Base-by-base conservation (phyloP, 2,329 filamentous ascomycete species). In the Fusarium setosum region DNA sequence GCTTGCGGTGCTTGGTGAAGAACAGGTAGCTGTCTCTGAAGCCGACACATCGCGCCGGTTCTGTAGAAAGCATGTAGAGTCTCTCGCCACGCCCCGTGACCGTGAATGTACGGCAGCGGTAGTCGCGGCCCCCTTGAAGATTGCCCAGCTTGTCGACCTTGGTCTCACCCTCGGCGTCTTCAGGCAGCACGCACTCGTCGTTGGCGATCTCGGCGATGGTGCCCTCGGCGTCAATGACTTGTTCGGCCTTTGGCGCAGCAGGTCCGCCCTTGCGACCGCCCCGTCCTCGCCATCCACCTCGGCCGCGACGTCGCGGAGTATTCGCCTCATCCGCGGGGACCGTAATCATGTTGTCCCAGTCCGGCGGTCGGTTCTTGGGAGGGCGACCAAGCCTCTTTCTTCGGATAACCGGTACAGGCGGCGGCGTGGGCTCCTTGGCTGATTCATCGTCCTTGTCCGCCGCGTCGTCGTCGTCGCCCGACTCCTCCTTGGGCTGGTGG, bases 21-120 rank as follows among this genome's bases (percentile, higher is more conserved):
- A 99, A 97, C 23, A 99, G 88, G 75, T 99, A 99, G 67, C 94
- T 97, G 83, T 99, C 96, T 69, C 96, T 88, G 84, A 99, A 99
- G 15, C 96, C 96, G 55, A 97, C 94, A 73, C 96, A 98, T 67
- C 96, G 92, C 21, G 96, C 96, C 6, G 96, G 96, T 75, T 99
- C 96, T 5, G 96, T 99, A 4, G 96, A 98, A 79, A 99, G 82
- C 96, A 99, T 99, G 87, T 99, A 99, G 11, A 97, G 88, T 56
- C 94, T 85, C 48, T 95, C 87, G 34, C 92, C 94, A 67, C 94
- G 89, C 54, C 93, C 94, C 17, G 89, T 85, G 66, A 99, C 92
- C 8, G 92, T 97, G 77, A 99, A 99, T 2, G 95, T 97, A 61
- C 96, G 92, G 74, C 97, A 97, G 24, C 96, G 90, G 77, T 99